A percentile compares a stretch with the other conserved stretches of the same genome.
phyloP scores from a whole-genome alignment of 2,329 filamentous ascomycete species.

The Coleophoma cylindrospora region DNA sequence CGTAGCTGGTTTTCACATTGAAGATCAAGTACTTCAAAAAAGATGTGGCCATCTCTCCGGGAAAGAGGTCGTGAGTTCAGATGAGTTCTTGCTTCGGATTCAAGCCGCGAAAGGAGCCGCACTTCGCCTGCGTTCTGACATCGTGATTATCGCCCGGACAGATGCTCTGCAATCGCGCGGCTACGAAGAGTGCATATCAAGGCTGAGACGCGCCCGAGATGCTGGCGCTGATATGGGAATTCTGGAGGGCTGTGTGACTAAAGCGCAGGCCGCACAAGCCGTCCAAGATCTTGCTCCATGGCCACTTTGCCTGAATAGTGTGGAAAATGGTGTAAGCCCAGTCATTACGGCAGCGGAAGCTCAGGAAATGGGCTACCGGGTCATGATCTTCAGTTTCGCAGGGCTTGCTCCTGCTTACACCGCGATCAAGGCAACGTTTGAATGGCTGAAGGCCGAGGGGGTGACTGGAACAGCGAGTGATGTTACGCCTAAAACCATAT shows the following conservation, averaged over 20 bases:
- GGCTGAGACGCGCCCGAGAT: constrained; percentile 44
- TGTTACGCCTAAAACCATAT: constrained; percentile 41
- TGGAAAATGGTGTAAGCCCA: constrained; percentile 50
- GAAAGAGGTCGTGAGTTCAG: constrained; percentile 50
- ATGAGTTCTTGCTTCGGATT: constrained; percentile 50
- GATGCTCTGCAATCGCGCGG: constrained; percentile 54
- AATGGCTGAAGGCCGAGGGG: constrained; percentile 32
- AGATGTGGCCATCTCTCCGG: constrained; percentile 60
- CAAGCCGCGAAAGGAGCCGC: constrained; percentile 48
- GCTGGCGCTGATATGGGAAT: constrained; percentile 56
- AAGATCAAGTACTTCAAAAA: constrained; percentile 59
- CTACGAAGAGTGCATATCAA: constrained; percentile 48
- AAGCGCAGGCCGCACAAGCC: constrained; percentile 40
- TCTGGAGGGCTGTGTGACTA: constrained; percentile 50
- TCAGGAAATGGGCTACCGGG: constrained; percentile 48
- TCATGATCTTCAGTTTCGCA: constrained; percentile 52
- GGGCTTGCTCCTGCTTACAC: constrained; percentile 41
- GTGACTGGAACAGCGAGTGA: constrained; percentile 33
- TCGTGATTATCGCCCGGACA: constrained; percentile 60
- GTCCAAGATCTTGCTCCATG: constrained; percentile 41
- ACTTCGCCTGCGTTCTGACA: constrained; percentile 44
- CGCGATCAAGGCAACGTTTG: constrained; percentile 33
- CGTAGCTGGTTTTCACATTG: constrained; percentile 56
- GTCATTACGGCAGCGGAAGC: constrained; percentile 47
- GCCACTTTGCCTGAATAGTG: constrained; percentile 52